Evolutionary conservation across 2,329 filamentous ascomycete genomes (phyloP).

Genomic region (Diplodia sapinea): DNA sequence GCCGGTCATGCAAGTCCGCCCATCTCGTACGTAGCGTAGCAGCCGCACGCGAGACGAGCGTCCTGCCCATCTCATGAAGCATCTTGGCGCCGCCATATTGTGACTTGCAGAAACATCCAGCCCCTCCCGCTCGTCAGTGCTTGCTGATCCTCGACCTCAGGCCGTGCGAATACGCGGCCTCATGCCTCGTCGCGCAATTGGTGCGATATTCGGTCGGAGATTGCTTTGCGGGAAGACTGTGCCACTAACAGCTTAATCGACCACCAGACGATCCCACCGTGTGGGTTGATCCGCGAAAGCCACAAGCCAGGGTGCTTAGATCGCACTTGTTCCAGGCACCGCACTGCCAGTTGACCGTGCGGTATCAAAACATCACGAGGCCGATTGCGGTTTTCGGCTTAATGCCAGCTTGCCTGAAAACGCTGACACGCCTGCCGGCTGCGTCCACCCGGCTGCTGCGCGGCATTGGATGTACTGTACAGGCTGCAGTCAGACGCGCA

Average conservation of each 20-base stretch:
- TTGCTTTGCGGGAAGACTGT: constrained; percentile 28
- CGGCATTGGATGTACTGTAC: background rate
- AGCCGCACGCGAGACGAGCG: constrained; percentile 18
- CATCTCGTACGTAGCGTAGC: constrained; percentile 26
- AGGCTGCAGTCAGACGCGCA: background rate
- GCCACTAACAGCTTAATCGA: constrained; percentile 15
- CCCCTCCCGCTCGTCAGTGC: background rate
- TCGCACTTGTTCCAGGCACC: constrained; percentile 6
- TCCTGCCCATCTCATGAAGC: constrained; percentile 5
- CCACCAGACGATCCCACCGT: constrained; percentile 17
- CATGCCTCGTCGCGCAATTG: constrained; percentile 21
- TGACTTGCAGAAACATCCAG: constrained; percentile 18
- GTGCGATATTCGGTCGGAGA: constrained; percentile 23
- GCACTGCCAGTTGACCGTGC: background rate
- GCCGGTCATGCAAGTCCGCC: constrained; percentile 14
- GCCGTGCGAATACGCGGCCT: constrained; percentile 17
- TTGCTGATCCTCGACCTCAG: background rate
- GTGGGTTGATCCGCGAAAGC: constrained; percentile 21
- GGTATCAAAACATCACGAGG: constrained; percentile 16
- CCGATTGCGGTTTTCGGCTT: constrained; percentile 8
- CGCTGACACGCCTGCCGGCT: background rate
- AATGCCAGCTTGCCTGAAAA: background rate
- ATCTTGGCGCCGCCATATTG: constrained; percentile 4
- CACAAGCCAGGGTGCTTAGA: constrained; percentile 21
- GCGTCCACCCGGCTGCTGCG: background rate